These are phyloP conservation scores for Microthlaspi erraticum DNA, from an alignment of 345 rosid genomes.

Conservation along the genomic window DNA sequence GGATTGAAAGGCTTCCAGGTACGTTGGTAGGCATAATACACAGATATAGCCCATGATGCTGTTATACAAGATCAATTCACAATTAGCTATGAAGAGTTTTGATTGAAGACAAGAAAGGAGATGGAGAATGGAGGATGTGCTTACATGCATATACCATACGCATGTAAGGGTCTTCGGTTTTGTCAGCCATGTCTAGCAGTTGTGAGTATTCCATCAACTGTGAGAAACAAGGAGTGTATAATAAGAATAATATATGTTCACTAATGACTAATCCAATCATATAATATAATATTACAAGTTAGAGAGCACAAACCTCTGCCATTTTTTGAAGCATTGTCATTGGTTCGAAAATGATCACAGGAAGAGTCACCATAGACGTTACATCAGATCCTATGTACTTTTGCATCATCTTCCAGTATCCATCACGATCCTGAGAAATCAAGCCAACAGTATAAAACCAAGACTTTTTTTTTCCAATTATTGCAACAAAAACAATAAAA, in stretches of 20 bases:
- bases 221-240: constrained; percentile 19
- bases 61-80: constrained; percentile 33
- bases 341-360: constrained; percentile 88
- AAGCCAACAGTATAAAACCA: too few species aligned
- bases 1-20: constrained; percentile 46
- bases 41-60: constrained; percentile 55
- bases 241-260: neutral
- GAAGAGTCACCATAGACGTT: constrained; percentile 94
- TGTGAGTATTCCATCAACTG: constrained; percentile 95
- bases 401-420: constrained; percentile 44
- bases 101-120: neutral
- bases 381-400: constrained; percentile 56
- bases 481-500: neutral
- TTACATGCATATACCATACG: constrained; percentile 85
- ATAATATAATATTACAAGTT: neutral
- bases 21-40: constrained; percentile 45
- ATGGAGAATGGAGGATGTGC: constrained; percentile 26
- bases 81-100: constrained; percentile 18
- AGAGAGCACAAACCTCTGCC: constrained; percentile 75
- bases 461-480: too few species aligned
- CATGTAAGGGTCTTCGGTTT: constrained; percentile 89
- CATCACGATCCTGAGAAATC: constrained; percentile 33
- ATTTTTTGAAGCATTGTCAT: constrained; percentile 85
- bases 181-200: constrained; percentile 78
- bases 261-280: too few species aligned